A percentile compares a stretch with the other conserved stretches of the same genome.
phyloP scores from a whole-genome alignment of 169 alveolate species.

The Eimeria falciformis region DNA sequence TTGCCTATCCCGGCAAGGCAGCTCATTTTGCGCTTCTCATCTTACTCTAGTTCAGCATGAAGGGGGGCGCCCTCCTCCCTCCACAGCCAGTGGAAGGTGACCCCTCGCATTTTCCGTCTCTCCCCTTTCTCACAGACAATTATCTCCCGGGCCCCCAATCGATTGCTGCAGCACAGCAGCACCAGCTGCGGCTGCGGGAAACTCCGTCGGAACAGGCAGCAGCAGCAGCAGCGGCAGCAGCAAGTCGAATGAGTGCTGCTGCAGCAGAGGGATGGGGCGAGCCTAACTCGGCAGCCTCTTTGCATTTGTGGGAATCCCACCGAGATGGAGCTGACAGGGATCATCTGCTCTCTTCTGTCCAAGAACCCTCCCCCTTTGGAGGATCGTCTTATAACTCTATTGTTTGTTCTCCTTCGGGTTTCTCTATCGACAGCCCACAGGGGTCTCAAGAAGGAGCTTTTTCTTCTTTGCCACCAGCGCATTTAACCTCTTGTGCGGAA shows the following conservation, averaged over 20 bases:
- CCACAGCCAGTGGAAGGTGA: neutral
- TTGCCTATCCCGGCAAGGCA: neutral
- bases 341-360: neutral
- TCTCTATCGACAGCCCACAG: neutral
- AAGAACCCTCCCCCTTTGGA: slow-evolving; percentile 37
- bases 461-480: slow-evolving; percentile 9
- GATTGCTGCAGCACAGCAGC: slow-evolving; percentile 60
- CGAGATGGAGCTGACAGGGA: slow-evolving; percentile 32
- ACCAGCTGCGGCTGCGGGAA: slow-evolving; percentile 33
- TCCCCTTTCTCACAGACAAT: slow-evolving; percentile 58
- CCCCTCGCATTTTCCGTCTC: slow-evolving; percentile 13
- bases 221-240: neutral
- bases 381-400: slow-evolving; percentile 13
- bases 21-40: neutral
- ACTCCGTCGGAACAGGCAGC: slow-evolving; percentile 22
- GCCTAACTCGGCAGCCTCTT: neutral
- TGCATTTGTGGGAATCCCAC: slow-evolving; percentile 20
- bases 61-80: neutral
- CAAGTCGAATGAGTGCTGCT: slow-evolving; percentile 1
- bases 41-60: neutral
- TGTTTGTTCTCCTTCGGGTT: slow-evolving; percentile 14
- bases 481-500: neutral
- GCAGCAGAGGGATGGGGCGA: slow-evolving; percentile 41
- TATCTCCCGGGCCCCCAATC: slow-evolving; percentile 36
- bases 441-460: neutral